These are phyloP conservation scores for Alternaria novae-zelandiae DNA, from an alignment of 2,329 filamentous ascomycete species.

Conservation along the genomic window DNA sequence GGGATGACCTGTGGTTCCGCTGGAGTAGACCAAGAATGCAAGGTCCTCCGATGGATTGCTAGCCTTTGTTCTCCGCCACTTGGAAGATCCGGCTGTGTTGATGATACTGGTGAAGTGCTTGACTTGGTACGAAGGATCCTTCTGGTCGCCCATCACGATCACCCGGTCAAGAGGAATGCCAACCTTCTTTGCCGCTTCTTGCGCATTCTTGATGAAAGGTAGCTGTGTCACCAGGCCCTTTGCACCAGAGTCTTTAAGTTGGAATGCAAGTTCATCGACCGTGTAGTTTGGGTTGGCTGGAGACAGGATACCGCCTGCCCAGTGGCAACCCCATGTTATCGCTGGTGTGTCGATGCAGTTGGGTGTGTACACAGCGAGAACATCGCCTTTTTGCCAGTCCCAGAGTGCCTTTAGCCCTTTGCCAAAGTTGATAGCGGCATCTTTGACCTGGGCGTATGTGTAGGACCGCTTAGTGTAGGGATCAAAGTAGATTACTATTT, in stretches of 20 bases:
- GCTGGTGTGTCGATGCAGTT: slow-evolving; percentile 82
- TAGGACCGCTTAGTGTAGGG: slow-evolving; percentile 72
- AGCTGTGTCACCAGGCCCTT: slow-evolving; percentile 78
- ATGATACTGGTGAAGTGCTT: slow-evolving; percentile 77
- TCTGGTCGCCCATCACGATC: slow-evolving; percentile 74
- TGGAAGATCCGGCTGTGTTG: slow-evolving; percentile 65
- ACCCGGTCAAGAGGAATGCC: slow-evolving; percentile 76
- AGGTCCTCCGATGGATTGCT: slow-evolving; percentile 74
- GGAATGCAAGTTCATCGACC: slow-evolving; percentile 80
- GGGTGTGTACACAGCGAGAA: slow-evolving; percentile 80
- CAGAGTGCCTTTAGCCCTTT: slow-evolving; percentile 76
- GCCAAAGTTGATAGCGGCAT: slow-evolving; percentile 75
- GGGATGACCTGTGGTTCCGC: slow-evolving; percentile 86
- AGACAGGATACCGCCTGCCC: slow-evolving; percentile 82
- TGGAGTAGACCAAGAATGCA: slow-evolving; percentile 86
- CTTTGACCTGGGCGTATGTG: slow-evolving; percentile 72
- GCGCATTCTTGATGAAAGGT: slow-evolving; percentile 68
- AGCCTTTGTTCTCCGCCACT: slow-evolving; percentile 64
- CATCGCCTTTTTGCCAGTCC: slow-evolving; percentile 83
- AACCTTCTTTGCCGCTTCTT: slow-evolving; percentile 70
- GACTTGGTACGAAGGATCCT: slow-evolving; percentile 63
- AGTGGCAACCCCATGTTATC: slow-evolving; percentile 78
- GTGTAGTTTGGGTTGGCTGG: slow-evolving; percentile 91
- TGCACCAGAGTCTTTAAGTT: slow-evolving; percentile 79
- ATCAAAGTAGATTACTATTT: slow-evolving; percentile 77